Evolutionary conservation across 495 filamentous ascomycete genomes (phyloP), one percentile per base, ranked within the genome.

Genomic region (Bacidia rubella): DNA sequence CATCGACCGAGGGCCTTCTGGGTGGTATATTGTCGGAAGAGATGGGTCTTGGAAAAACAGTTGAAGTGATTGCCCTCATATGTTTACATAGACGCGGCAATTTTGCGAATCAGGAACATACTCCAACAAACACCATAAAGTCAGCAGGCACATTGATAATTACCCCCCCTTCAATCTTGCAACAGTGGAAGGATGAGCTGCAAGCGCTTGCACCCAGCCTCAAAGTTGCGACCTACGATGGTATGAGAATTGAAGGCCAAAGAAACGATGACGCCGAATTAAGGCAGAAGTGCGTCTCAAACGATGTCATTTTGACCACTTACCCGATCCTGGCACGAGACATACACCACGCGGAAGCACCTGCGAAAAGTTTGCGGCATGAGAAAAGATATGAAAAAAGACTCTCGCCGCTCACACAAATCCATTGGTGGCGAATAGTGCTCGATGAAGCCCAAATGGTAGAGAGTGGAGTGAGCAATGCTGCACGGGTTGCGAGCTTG

Each of bases 381-480:
- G 65, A 72, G 51, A 81, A 81, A 56, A 77, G 77, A 51, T 85
- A 88, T 54, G 73, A 82, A 46, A 73, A 79, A 21, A 73, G 73
- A 22, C 79, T 75, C 23, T 88, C 86, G 2, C 90, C 92, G 0
- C 65, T 98, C 7, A 78, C 86, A 26, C 72, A 82, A 32, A 74
- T 95, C 2, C 79, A 71, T 10, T 98, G 92, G 90, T 95, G 89
- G 87, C 77, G 92, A 25, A 80, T 95, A 1, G 90, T 87, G 54
- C 76, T 96, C 2, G 92, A 98, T 62, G 92, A 96, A 65, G 92
- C 89, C 2, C 92, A 98, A 63, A 95, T 95, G 85, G 77, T 96
- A 29, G 90, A 95, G 52, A 87, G 78, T 55, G 87, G 87, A 47
- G 79, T 90, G 7, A 90, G 79, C 62, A 83, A 85, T 52, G 86